These are phyloP conservation scores for Colletotrichum plurivorum DNA, from an alignment of 2,329 filamentous ascomycete genomes.

Conservation along the genomic window DNA sequence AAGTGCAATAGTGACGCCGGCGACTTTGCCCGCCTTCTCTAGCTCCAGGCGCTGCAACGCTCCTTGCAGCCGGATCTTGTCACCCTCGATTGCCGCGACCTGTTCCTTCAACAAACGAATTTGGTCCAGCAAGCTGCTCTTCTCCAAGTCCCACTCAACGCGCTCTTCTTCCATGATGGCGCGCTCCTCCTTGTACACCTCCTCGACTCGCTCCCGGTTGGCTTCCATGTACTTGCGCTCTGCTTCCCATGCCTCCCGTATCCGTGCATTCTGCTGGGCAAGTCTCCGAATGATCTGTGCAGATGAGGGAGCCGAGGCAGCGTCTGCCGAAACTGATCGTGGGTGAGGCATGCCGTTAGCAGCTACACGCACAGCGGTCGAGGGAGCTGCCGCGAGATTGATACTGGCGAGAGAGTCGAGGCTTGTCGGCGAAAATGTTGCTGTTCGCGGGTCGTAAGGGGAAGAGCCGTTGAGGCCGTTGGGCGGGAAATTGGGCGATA, in stretches of 20 bases:
- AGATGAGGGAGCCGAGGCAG: constrained; percentile 43
- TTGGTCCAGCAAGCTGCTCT: constrained; percentile 55
- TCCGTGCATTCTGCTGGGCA: constrained; percentile 58
- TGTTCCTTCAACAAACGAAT: constrained; percentile 58
- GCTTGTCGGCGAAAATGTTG: constrained; percentile 37
- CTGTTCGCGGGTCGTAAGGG: constrained; percentile 33
- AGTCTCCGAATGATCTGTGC: constrained; percentile 57
- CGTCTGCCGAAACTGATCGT: constrained; percentile 47
- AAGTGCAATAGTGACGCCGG: constrained; percentile 38
- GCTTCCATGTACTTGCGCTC: constrained; percentile 69
- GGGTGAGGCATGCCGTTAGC: constrained; percentile 48
- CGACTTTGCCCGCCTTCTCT: constrained; percentile 41
- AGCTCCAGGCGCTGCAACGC: constrained; percentile 38
- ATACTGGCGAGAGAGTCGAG: constrained; percentile 10
- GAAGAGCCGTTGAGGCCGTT: constrained; percentile 21
- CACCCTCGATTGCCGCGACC: constrained; percentile 52
- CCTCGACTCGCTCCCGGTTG: constrained; percentile 66
- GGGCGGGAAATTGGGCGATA: constrained; percentile 43
- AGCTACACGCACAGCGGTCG: constrained; percentile 45
- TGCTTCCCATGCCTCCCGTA: constrained; percentile 66
- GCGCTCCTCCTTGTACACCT: constrained; percentile 69
- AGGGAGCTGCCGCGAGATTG: constrained; percentile 32
- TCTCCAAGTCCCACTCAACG: constrained; percentile 62
- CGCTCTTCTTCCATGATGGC: constrained; percentile 67
- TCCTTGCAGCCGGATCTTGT: constrained; percentile 47